phyloP scores from a whole-genome alignment of 768 basidiomycete genomes.

The Kwoniella sp. region DNA sequence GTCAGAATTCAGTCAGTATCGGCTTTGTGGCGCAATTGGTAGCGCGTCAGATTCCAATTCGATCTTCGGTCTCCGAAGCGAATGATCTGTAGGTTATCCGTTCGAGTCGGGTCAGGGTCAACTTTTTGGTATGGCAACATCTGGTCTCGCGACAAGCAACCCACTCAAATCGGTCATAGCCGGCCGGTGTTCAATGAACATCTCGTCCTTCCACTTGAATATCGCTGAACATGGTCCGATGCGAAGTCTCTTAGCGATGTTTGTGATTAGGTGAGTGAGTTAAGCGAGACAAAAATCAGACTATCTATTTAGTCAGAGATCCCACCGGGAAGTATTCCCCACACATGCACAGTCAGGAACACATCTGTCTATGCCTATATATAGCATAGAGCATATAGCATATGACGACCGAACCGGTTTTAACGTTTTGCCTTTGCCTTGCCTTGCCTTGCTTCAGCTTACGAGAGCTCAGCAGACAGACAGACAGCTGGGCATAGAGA shows the following conservation, averaged over 20 bases:
- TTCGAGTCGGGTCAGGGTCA: conserved; percentile 5
- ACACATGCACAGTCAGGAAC: neutral
- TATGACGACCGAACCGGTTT: no score
- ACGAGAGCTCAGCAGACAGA: no score
- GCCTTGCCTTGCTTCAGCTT: no score
- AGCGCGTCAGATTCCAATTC: conserved; percentile 8
- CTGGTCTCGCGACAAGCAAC: neutral
- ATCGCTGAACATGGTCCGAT: no score
- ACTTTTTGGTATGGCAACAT: neutral
- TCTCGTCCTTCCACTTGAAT: no score
- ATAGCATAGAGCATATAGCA: neutral
- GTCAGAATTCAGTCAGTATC: neutral
- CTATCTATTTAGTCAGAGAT: no score
- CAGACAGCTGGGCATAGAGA: neutral
- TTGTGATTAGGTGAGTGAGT: no score
- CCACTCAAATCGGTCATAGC: no score
- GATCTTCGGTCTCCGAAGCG: neutral
- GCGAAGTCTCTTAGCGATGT: no score
- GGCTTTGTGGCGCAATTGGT: conserved; percentile 4
- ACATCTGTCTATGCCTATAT: neutral
- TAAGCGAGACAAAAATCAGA: no score
- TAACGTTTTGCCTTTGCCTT: no score
- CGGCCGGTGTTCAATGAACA: no score
- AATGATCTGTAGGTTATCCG: conserved; percentile 5
- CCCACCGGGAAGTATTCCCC: neutral